A percentile compares a stretch with the other conserved stretches of the same genome.
Conservation (phyloP, 179 eudicot species). For the Silene noctiflora region DNA sequence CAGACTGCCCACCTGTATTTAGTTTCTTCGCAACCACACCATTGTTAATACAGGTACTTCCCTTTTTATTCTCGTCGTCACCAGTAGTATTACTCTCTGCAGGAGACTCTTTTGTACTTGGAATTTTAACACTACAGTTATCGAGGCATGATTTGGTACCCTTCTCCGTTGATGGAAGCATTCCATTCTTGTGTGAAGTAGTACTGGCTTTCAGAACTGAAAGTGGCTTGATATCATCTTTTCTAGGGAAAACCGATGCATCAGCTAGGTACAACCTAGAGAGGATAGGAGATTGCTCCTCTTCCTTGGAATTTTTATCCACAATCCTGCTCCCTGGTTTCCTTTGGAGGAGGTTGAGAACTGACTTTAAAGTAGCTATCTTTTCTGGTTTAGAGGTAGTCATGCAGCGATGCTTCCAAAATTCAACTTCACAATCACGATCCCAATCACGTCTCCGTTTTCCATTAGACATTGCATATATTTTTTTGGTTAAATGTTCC, state of each 20-base stretch:
- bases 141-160: constrained; percentile 20
- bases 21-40: constrained; percentile 35
- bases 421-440: constrained; percentile 89
- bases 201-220: constrained; percentile 45
- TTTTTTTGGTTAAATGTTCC: constrained; percentile 83
- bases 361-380: constrained; percentile 68
- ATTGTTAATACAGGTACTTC: constrained; percentile 26
- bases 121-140: constrained; percentile 22
- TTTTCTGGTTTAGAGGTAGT: constrained; percentile 67
- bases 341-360: constrained; percentile 61
- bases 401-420: constrained; percentile 88
- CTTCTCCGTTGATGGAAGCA: constrained; percentile 30
- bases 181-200: constrained; percentile 29
- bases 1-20: constrained; percentile 26
- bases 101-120: constrained; percentile 25
- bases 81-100: constrained; percentile 19
- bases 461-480: constrained; percentile 71
- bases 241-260: constrained; percentile 80
- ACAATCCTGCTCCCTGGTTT: constrained; percentile 34
- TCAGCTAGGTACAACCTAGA: constrained; percentile 91
- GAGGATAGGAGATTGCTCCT: constrained; percentile 54
- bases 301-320: constrained; percentile 37
- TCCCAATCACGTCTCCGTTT: constrained; percentile 74
- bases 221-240: constrained; percentile 71
- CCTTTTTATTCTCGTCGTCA: constrained; percentile 34